Evolutionary conservation across 1,139 yeast genomes (phyloP), one percentile per base, ranked within the genome.

Genomic region (Neolecta irregularis): DNA sequence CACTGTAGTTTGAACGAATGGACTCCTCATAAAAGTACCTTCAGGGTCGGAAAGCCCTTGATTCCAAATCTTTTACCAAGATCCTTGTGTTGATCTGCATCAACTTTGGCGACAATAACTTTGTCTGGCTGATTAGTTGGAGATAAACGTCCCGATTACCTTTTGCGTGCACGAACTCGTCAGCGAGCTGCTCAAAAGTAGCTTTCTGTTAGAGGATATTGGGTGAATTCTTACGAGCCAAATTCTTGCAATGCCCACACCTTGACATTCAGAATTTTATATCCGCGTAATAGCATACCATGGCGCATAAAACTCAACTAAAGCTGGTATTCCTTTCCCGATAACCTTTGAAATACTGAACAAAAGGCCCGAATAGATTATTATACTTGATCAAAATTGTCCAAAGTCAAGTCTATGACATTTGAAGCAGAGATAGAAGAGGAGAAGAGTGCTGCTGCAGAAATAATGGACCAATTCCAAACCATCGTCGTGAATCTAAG

Each of bases 21-120:
- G 3, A 8, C 4, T 5, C 4, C 9, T 7, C 8, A 26, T 11
- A 2, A 26, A 13, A 68, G 69, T 43, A 69, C 50, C 34, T 55
- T 53, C 39, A 71, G 46, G 29, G 70, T 64, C 9, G 77, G 77
- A 43, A 56, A 71, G 1, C 72, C 71, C 21, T 58, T 55, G 26
- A 65, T 53, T 13, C 61, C 62, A 45, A 64, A 68, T 47, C 62
- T 64, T 34, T 57, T 57, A 18, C 65, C 61, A 59, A 65, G 57
- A 38, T 58, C 57, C 31, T 57, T 58, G 41, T 67, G 62, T 34
- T 57, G 56, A 42, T 70, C 76, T 1, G 73, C 75, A 48, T 71
- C 67, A 34, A 69, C 60, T 46, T 67, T 64, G n/a, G 31, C 31
- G 12, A 28, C 22, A 16, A 28, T 6, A 3, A 28, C 11, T 7